A percentile compares a stretch with the other conserved stretches of the same genome.
Conservation (phyloP, 1,139 yeast genomes). For the Pichia sorboxylosa region DNA sequence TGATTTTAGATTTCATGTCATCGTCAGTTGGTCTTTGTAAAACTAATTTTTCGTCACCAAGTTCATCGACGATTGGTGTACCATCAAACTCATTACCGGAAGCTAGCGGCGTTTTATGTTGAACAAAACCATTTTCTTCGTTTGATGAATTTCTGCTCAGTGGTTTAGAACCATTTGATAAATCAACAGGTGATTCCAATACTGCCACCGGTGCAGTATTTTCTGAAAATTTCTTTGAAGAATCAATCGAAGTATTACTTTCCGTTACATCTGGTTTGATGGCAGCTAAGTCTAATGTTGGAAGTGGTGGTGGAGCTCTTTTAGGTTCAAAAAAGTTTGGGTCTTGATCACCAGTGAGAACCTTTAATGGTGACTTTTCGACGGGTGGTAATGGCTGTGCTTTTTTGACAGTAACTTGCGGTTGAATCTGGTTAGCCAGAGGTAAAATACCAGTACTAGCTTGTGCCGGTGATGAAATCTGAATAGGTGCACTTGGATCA, state of each 20-base stretch:
- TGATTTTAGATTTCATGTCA: constrained; percentile 2
- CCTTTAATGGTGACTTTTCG: not conserved
- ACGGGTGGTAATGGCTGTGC: not conserved
- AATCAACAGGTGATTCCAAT: constrained; percentile 5
- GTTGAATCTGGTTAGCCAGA: not conserved
- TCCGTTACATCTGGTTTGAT: not conserved
- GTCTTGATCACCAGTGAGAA: too few relatives aligned
- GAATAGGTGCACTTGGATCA: constrained; percentile 14
- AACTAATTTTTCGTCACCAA: constrained; percentile 2
- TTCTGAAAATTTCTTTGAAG: too few relatives aligned
- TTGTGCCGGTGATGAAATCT: constrained; percentile 15
- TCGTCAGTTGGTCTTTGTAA: constrained; percentile 4
- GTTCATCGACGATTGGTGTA: constrained; percentile 5
- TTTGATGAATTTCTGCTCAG: too few relatives aligned
- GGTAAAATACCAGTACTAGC: constrained; percentile 1
- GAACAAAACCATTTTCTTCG: too few relatives aligned
- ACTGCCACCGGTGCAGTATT: too few relatives aligned
- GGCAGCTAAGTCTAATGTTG: constrained; percentile 2
- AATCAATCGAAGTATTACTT: too few relatives aligned
- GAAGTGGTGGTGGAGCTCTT: constrained; percentile 8
- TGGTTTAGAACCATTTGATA: too few relatives aligned
- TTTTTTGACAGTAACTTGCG: not conserved
- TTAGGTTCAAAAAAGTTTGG: constrained; percentile 5
- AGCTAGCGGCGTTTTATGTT: too few relatives aligned
- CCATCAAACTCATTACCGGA: constrained; percentile 1